Evolutionary conservation across 352 stramenopile genomes (phyloP).

Genomic region (Saprolegnia diclina): DNA sequence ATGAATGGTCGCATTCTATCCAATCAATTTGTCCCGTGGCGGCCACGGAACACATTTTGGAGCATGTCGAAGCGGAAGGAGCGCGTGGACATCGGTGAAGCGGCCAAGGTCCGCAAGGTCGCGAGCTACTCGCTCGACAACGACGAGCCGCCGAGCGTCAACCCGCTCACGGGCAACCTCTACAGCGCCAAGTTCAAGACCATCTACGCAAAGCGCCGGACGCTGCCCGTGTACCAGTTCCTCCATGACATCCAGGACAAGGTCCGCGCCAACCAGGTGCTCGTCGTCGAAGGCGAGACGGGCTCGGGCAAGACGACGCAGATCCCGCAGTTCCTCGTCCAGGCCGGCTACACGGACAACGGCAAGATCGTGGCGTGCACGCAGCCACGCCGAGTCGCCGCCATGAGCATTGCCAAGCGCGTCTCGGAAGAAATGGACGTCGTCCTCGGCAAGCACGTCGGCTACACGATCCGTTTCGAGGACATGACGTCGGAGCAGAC

Average conservation of each 20-base stretch:
- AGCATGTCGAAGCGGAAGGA: constrained; percentile 23
- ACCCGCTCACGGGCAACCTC: constrained; percentile 84
- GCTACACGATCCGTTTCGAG: constrained; percentile 99
- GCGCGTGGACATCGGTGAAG: constrained; percentile 7
- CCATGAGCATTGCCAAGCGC: constrained; percentile 96
- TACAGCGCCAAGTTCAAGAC: constrained; percentile 92
- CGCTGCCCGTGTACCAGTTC: constrained; percentile 48
- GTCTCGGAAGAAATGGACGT: constrained; percentile 99
- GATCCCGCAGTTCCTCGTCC: constrained; percentile 93
- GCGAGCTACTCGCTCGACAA: constrained; percentile 2
- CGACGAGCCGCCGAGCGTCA: constrained; percentile 40
- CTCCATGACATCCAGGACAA: constrained; percentile 28
- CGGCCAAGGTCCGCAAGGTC: not conserved
- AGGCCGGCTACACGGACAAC: constrained; percentile 53
- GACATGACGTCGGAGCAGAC: constrained; percentile 89
- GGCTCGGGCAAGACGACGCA: constrained; percentile 96
- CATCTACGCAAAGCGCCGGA: constrained; percentile 85
- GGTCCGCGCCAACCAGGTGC: constrained; percentile 86
- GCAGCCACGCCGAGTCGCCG: constrained; percentile 96
- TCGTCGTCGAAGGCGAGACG: constrained; percentile 98
- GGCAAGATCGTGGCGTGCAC: constrained; percentile 92
- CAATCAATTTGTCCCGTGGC: not conserved
- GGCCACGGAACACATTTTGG: not conserved
- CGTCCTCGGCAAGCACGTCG: constrained; percentile 94
- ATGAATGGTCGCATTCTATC: not conserved